Conservation (phyloP, 2,329 filamentous ascomycete species). For the Fonsecaea pedrosoi region DNA sequence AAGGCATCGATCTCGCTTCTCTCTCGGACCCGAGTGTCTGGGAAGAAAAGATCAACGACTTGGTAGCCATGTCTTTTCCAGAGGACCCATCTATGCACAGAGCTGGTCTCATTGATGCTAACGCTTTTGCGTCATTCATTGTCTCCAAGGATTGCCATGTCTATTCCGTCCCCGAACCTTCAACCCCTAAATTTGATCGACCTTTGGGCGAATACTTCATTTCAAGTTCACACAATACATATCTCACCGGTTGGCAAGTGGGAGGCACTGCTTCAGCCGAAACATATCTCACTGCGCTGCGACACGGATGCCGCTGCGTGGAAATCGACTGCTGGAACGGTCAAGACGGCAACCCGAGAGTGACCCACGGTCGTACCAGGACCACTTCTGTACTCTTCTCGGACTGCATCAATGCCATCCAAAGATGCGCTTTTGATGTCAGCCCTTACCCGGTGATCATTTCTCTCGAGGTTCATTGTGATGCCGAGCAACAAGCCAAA, state of each 20-base stretch:
- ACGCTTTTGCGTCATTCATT: conserved; percentile 78
- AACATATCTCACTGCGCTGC: conserved; percentile 87
- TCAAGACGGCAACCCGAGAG: conserved; percentile 81
- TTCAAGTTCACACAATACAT: conserved; percentile 98
- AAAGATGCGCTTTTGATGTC: conserved; percentile 89
- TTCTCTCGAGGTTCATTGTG: conserved; percentile 95
- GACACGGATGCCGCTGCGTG: conserved; percentile 89
- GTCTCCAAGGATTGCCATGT: conserved; percentile 76
- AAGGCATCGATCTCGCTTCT: conserved; percentile 75
- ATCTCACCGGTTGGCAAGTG: conserved; percentile 88
- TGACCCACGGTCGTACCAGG: conserved; percentile 88
- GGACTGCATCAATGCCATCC: conserved; percentile 90
- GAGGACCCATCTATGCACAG: conserved; percentile 21
- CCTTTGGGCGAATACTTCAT: conserved; percentile 98
- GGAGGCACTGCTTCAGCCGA: conserved; percentile 90
- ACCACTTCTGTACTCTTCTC: conserved; percentile 88
- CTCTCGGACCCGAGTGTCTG: conserved; percentile 50
- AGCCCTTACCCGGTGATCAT: conserved; percentile 91
- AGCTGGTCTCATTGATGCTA: conserved; percentile 68
- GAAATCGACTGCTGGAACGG: conserved; percentile 99
- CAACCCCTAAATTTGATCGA: conserved; percentile 72
- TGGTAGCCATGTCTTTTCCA: conserved; percentile 30
- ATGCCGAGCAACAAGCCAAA: conserved; percentile 75
- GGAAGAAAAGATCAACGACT: conserved; percentile 35
- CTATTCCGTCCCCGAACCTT: conserved; percentile 63